Evolutionary conservation across 179 eudicot genomes (phyloP).

Genomic region (Monotropa hypopitys): DNA sequence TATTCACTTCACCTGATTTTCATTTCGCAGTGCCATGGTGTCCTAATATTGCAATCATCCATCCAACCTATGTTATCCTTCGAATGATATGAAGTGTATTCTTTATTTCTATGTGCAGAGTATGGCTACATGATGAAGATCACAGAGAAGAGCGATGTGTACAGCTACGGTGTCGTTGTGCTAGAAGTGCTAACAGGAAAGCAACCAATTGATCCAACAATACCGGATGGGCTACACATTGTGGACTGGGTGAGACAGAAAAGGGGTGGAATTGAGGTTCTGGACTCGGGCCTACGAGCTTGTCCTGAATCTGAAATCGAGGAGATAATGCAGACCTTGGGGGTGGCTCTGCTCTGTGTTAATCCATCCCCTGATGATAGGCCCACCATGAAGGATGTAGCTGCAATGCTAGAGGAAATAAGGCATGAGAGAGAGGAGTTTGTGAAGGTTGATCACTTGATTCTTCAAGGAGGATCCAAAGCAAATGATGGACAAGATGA

Average conservation of each 20-base stretch:
- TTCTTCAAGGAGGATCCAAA: constrained; percentile 20
- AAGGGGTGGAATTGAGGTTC: constrained; percentile 36
- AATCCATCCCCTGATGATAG: constrained; percentile 60
- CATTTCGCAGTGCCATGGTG: too few relatives aligned
- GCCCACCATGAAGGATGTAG: constrained; percentile 86
- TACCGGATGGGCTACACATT: constrained; percentile 75
- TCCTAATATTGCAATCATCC: too few relatives aligned
- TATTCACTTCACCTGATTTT: background rate
- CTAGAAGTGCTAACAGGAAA: constrained; percentile 80
- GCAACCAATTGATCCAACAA: constrained; percentile 87
- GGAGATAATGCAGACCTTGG: constrained; percentile 72
- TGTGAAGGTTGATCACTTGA: constrained; percentile 11
- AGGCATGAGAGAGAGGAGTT: constrained; percentile 38
- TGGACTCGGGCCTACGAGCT: constrained; percentile 41
- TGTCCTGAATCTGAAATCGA: constrained; percentile 51
- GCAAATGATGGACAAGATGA: constrained; percentile 11
- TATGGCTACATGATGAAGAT: constrained; percentile 80
- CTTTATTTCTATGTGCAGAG: constrained; percentile 27
- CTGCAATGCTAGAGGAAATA: constrained; percentile 73
- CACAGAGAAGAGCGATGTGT: constrained; percentile 88
- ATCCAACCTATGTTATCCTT: too few relatives aligned
- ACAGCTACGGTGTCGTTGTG: constrained; percentile 80
- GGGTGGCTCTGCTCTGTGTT: constrained; percentile 67
- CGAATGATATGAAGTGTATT: background rate
- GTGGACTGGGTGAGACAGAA: constrained; percentile 76